Base-by-base conservation (phyloP, 305 asterid genomes). In the Fraxinus ornus region DNA sequence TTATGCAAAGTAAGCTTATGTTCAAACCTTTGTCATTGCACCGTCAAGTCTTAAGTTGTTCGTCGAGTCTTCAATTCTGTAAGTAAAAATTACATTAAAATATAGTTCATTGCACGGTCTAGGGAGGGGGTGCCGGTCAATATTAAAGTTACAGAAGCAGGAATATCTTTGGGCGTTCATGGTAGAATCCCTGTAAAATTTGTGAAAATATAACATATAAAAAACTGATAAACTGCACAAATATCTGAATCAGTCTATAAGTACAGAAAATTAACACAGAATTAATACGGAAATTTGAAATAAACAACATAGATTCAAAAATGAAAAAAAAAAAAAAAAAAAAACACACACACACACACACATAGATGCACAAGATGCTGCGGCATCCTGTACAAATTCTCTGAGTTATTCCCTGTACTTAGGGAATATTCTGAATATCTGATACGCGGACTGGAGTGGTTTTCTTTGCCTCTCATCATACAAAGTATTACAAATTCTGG, bases 181-280 rank as follows among this genome's bases (percentile, higher is more conserved):
- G 62, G 62, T 17, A 4, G 22, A 52, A 52, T 52, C 15, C 32
- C 80, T 15, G 77, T 49, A 79, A 24, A 62, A 84, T 84, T 83
- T 85, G 86, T 37, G 86, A 83, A 73, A 84, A 79, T 76, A 52
- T 84, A 19, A 13, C 57, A 13, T 37, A 8, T 37, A 39, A 47
- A 47, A 88, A 89, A 88, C 64, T 74, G 80, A 76, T 28, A 68
- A 80, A 82, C 82, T 83, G 84, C 78, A 55, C 30, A 70, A 83
- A 74, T 70, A 47, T 49, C 78, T 80, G 81, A 32, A 32, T 32
- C 33, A 32, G 3, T 32, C 33, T 32, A 2, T 3, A 32, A 32
- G 33, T 32, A 32, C 33, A 32, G 30, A 2, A 28, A n/a, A n/a
- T n/a, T n/a, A n/a, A n/a, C n/a, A n/a, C n/a, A n/a, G n/a, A 28